These are phyloP conservation scores for Yarrowia alimentaria DNA, from an alignment of 805 yeast species.

Conservation along the genomic window DNA sequence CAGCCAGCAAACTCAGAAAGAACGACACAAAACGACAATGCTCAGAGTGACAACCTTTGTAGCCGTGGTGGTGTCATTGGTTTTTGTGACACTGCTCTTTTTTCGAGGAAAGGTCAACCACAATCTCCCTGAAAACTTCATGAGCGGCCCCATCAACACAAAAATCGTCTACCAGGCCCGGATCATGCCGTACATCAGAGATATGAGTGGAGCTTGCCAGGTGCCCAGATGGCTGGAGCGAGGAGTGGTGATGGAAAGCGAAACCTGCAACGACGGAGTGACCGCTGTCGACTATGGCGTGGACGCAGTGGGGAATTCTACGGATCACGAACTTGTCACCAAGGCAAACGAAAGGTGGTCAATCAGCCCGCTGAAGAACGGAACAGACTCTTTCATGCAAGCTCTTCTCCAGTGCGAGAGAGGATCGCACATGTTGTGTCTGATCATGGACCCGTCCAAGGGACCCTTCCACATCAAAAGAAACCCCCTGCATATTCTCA, in stretches of 20 bases:
- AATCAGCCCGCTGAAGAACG: not conserved
- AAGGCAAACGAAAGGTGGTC: not conserved
- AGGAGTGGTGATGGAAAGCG: not conserved
- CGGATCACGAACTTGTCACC: too few relatives aligned
- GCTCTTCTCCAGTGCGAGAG: not conserved
- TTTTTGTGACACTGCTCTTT: too few relatives aligned
- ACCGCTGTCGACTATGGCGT: not conserved
- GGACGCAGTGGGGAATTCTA: too few relatives aligned
- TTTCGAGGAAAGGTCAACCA: too few relatives aligned
- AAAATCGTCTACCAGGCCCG: not conserved
- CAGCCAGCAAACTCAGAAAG: too few relatives aligned
- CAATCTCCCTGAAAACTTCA: not conserved
- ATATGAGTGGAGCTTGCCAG: not conserved
- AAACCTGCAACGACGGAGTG: conserved; percentile 2
- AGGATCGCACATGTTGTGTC: not conserved
- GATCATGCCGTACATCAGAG: conserved; percentile 5
- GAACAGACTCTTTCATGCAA: not conserved
- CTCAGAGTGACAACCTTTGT: too few relatives aligned
- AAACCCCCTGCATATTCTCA: not conserved
- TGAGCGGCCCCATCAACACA: not conserved
- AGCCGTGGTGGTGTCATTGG: too few relatives aligned
- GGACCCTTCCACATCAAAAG: not conserved
- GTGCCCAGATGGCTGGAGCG: conserved; percentile 7
- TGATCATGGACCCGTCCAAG: conserved; percentile 1
- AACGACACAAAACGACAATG: too few relatives aligned